A percentile compares a stretch with the other conserved stretches of the same genome.
Conservation (phyloP, 2,329 filamentous ascomycete species). For the Parascedosporium putredinis region DNA sequence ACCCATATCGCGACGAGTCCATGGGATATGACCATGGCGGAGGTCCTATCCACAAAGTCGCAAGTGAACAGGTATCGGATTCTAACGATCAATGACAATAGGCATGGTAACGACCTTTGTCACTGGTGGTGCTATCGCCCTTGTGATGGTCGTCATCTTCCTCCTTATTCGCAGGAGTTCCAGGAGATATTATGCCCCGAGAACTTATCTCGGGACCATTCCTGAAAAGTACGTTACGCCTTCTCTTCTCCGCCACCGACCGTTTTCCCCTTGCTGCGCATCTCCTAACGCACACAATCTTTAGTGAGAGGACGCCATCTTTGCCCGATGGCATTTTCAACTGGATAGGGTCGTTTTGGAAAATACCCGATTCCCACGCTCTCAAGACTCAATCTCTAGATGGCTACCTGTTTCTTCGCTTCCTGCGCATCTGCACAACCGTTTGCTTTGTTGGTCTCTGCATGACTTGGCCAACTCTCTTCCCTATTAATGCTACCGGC, state of each 20-base stretch:
- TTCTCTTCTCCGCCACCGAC: background rate
- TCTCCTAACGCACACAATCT: background rate
- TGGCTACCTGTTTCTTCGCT: constrained; percentile 74
- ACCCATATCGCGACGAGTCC: too few species aligned
- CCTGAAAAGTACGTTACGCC: constrained; percentile 24
- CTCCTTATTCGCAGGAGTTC: constrained; percentile 33
- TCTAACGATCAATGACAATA: background rate
- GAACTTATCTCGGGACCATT: constrained; percentile 38
- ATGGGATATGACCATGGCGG: too few species aligned
- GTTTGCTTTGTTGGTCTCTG: constrained; percentile 75
- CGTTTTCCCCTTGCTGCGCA: background rate
- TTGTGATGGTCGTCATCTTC: constrained; percentile 32
- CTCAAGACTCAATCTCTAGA: constrained; percentile 81
- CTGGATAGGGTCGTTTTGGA: constrained; percentile 55
- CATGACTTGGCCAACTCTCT: constrained; percentile 81
- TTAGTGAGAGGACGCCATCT: constrained; percentile 44
- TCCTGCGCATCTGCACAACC: constrained; percentile 58
- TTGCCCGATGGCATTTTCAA: constrained; percentile 47
- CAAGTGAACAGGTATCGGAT: too few species aligned
- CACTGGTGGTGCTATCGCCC: constrained; percentile 33
- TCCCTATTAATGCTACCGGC: constrained; percentile 79
- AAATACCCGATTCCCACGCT: constrained; percentile 60
- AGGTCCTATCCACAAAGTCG: too few species aligned
- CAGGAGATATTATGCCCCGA: constrained; percentile 37
- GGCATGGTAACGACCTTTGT: constrained; percentile 36